Evolutionary conservation across 441 rosid species (phyloP), one percentile per base, ranked within the genome.

Genomic region (Codiaeum variegatum): DNA sequence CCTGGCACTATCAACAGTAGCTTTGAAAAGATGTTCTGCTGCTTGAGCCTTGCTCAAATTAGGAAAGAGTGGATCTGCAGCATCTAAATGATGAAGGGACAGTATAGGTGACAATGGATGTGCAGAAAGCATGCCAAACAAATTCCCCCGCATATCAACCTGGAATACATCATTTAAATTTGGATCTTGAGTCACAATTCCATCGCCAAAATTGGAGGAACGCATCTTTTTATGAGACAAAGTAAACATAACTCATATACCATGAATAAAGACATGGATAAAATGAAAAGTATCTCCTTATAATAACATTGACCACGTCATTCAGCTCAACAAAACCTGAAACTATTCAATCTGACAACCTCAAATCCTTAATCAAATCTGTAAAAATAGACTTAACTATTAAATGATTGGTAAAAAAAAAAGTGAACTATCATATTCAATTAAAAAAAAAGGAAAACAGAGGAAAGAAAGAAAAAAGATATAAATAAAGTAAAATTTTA

Each of bases 21-120:
- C 93, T 13, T 75, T 47, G 46, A 92, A 85, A 68, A 94, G 85
- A 78, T 76, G 91, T 42, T 77, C 77, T 79, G 85, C 32, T 1
- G 94, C 90, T 62, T 84, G 80, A 15, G 81, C 78, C 80, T 68
- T 84, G 79, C 75, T 88, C 85, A 75, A 81, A 36, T 79, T 75
- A 4, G 98, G 97, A 83, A 91, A 94, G 51, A 92, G 75, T 2
- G 98, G 90, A 62, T 92, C 88, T 64, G 85, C 88, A n/a, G 88
- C 91, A 64, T 94, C 98, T 83, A 92, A 74, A 77, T 94, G 98
- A 83, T 92, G 98, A 78, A 94, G 96, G 9, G 98, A 94, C 55
- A 88, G 71, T 80, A 94, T 72, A 18, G 91, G 94, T 31, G 94
- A 84, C 66, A 91, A 60, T 0, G 98, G 96, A 80, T 92, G 97